Evolutionary conservation across 345 rosid genomes (phyloP), one percentile per base, ranked within the genome.

Genomic region (Gossypium herbaceum): DNA sequence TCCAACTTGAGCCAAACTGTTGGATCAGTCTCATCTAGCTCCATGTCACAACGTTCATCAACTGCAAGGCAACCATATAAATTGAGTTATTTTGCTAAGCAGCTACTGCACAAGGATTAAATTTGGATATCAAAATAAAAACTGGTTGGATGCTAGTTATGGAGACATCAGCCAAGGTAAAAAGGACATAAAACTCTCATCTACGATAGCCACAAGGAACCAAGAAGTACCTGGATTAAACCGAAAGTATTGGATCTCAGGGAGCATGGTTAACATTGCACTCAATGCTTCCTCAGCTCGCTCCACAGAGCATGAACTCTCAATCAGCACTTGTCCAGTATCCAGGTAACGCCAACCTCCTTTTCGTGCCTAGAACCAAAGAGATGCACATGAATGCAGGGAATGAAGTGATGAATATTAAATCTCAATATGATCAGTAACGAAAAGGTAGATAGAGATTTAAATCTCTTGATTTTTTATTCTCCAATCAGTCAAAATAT

Each of bases 331-430:
- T 84, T 95, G 99, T 20, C 99, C 98, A 9, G 98, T 91, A 81
- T 95, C 99, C 68, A 95, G 82, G 81, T 95, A 93, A 67, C 98
- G 97, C 98, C 99, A 95, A 72, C 98, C 99, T 25, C 97, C 99
- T 87, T 85, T 95, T 76, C 99, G 86, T 51, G 81, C 90, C 99
- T 93, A 78, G 59, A 82, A 5, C 7, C 73, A 56, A 9, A 56
- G 25, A 73, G n/a, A 58, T 44, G 29, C 44, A 62, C 24, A 70
- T 56, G 17, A 68, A 76, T 51, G 16, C 57, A 59, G 4, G 51
- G 43, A 22, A 41, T 34, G 44, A 50, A 20, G 25, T 20, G 25
- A 50, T 69, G 43, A 15, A 2, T 16, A 19, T 27, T 27, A 51
- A 27, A 69, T 19, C 22, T 12, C 34, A 47, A 65, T 12, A 68